Base-by-base conservation (phyloP, 2,329 filamentous ascomycete species). In the Cadophora sp. region DNA sequence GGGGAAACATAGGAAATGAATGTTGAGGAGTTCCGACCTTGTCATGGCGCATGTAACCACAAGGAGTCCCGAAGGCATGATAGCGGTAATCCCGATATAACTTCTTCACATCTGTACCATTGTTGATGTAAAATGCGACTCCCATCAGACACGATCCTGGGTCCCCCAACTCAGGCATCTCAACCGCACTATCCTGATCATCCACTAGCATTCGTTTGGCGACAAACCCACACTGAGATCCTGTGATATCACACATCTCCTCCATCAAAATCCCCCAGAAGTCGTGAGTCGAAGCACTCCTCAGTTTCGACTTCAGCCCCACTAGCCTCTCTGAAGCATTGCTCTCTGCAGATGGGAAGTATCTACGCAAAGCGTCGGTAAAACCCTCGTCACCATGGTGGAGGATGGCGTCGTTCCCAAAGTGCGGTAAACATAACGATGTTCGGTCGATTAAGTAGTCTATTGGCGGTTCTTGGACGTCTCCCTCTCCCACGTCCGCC, bases 31-130 rank as follows among this genome's bases (percentile, higher is more conserved):
- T 22, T 14, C 33, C n/a, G 18, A 56, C 53, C 76, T 91, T 90
- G 79, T 91, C 89, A 75, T 91, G 86, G 71, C 86, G 87, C 89
- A 92, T 91, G 75, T 90, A 85, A 43, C 85, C 84, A 76, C 89
- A 89, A 4, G 89, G 89, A 69, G 88, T 74, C 39, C 73, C 86
- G 71, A 88, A 89, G 45, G 87, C 85, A 72, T 87, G 84, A 77
- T 89, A 90, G 70, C 87, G 86, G 78, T 87, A 86, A 72, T 90
- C 84, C 68, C 84, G 83, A 71, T 87, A 80, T 60, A 87, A 82
- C 27, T 83, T 80, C 68, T 83, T 81, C 61, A 79, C 80, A 64
- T 83, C 82, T 59, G 81, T 80, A 33, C 85, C 88, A 72, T 89
- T 85, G 73, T 89, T 87, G 78, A 89, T 85, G 75, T 91, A 91